These are phyloP conservation scores for Kurtzmaniella fragi DNA, from an alignment of 805 yeast species.

Conservation along the genomic window DNA sequence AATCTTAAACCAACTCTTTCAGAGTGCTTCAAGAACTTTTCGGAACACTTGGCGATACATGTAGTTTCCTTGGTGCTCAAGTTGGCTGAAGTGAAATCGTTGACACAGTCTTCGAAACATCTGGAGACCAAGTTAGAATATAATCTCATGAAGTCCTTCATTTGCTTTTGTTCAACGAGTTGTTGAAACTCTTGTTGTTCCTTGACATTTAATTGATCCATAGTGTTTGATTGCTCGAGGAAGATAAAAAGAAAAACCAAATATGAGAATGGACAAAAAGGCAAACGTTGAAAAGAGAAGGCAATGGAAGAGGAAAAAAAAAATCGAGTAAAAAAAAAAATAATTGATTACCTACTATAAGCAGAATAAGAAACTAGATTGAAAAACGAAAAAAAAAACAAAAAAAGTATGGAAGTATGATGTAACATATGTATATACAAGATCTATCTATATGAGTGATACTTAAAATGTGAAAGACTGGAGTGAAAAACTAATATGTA, in stretches of 20 bases:
- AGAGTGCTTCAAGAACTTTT: slow-evolving; percentile 95
- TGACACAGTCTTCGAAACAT: slow-evolving; percentile 97
- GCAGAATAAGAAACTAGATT: too few relatives aligned
- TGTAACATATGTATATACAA: not conserved
- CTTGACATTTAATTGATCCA: slow-evolving; percentile 93
- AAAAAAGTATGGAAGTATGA: too few relatives aligned
- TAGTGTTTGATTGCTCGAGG: slow-evolving; percentile 25
- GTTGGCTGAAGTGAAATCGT: slow-evolving; percentile 91
- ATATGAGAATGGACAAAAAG: too few relatives aligned
- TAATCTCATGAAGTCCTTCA: slow-evolving; percentile 97
- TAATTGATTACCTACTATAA: too few relatives aligned
- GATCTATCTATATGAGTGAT: not conserved
- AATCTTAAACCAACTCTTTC: slow-evolving; percentile 98
- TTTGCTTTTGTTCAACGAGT: slow-evolving; percentile 93
- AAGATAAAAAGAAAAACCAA: not conserved
- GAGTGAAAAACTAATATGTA: too few relatives aligned
- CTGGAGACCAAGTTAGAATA: slow-evolving; percentile 94
- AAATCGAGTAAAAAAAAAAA: too few relatives aligned
- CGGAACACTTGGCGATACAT: slow-evolving; percentile 90
- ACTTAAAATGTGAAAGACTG: too few relatives aligned
- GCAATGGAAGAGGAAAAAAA: too few relatives aligned
- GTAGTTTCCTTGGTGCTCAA: slow-evolving; percentile 79
- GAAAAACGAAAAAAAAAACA: too few relatives aligned
- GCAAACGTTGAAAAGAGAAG: too few relatives aligned
- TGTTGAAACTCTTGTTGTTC: slow-evolving; percentile 97